Base-by-base conservation (phyloP, 495 filamentous ascomycete genomes). In the Penicillium pulvis region DNA sequence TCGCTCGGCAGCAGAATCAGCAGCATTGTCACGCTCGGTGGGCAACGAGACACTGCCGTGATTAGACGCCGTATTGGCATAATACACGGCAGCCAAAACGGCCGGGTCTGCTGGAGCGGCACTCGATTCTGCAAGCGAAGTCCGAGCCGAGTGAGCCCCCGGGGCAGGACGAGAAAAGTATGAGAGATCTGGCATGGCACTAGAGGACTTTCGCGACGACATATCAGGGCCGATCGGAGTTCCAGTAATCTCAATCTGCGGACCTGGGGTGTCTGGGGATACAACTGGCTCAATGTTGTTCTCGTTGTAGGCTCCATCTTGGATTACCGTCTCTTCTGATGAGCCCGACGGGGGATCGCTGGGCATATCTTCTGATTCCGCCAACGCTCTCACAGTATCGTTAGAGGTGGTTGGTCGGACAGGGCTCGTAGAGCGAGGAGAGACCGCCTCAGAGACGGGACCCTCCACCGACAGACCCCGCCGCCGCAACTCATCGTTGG, bases 401-500 rank as follows among this genome's bases (percentile, higher is more conserved):
- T 58, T 45, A 0, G 42, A 35, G 14, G 52, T 55, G 30, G n/a
- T 31, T 41, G 58, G 24, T 11, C 39, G 57, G 42, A 65, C 60
- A 6, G 75, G 75, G 46, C 76, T 79, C 16, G 59, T 67, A n/a
- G 76, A 73, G 39, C 75, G 71, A 56, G 76, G 76, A 41, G 76
- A 77, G 20, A 76, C 55, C 8, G 64, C 55, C 24, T 60, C 64
- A 31, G 73, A 67, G 4, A 47, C 23, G n/a, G 57, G 60, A 3
- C 59, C 42, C 28, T 71, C 70, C 26, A 60, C 52, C 9, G 55
- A 62, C 45, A 76, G 48, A 11, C 61, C 62, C 44, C 69, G 66
- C 52, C 71, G 74, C 44, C 61, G 64, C 45, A 72, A 68, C 59
- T 81, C 70, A 65, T 84, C 61, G 44, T 86, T 84, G 28, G 92